These are phyloP conservation scores for Dendrobium huoshanense DNA, from an alignment of 106 monocot genomes.

Conservation along the genomic window DNA sequence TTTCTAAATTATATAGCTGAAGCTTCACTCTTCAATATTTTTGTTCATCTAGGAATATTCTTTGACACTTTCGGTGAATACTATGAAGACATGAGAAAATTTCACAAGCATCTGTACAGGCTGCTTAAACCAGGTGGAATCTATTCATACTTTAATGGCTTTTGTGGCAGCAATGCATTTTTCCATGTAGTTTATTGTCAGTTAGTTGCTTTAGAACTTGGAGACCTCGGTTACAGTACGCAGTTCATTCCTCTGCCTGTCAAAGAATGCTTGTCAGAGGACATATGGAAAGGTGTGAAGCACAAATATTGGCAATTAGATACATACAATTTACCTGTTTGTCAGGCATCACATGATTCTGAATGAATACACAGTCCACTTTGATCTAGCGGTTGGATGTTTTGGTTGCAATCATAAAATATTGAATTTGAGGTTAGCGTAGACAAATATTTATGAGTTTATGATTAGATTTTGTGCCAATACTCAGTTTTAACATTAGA, in stretches of 20 bases:
- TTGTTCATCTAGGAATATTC: constrained; percentile 60
- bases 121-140: constrained; percentile 82
- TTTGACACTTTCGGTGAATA: constrained; percentile 96
- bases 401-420: too few relatives aligned
- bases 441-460: too few relatives aligned
- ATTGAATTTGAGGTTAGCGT: too few relatives aligned
- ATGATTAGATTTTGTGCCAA: too few relatives aligned
- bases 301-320: constrained; percentile 98
- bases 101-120: constrained; percentile 75
- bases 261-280: constrained; percentile 66
- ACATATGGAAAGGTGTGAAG: constrained; percentile 83
- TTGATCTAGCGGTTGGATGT: too few relatives aligned
- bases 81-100: constrained; percentile 88
- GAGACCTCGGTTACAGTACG: constrained; percentile 66
- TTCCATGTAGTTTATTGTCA: constrained; percentile 96
- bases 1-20: background rate
- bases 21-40: background rate
- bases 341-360: constrained; percentile 41
- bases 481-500: too few relatives aligned
- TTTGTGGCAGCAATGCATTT: constrained; percentile 90
- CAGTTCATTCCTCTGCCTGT: constrained; percentile 89
- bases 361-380: constrained; percentile 18
- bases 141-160: constrained; percentile 96
- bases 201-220: constrained; percentile 80
- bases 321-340: constrained; percentile 89